These are phyloP conservation scores for Ceratobasidium sp. DNA, from an alignment of 1,284 basidiomycete species.

Conservation along the genomic window DNA sequence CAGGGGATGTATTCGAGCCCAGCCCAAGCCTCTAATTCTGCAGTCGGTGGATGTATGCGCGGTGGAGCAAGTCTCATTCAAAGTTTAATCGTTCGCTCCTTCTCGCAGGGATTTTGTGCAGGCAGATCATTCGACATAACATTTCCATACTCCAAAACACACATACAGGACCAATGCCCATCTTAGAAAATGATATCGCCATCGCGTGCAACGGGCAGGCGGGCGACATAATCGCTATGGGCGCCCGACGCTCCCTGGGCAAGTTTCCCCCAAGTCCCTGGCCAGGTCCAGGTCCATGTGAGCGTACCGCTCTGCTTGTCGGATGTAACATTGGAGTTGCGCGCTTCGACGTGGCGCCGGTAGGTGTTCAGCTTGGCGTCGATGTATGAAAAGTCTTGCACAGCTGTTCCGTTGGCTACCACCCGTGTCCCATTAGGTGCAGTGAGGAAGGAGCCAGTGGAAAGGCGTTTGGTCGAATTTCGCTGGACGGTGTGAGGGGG, in stretches of 20 bases:
- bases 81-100: too few species aligned
- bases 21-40: too few species aligned
- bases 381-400: conserved; percentile 67
- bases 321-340: conserved; percentile 64
- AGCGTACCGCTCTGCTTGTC: conserved; percentile 66
- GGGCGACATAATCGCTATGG: conserved; percentile 26
- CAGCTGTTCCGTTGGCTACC: conserved; percentile 58
- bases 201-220: conserved; percentile 17
- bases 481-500: conserved; percentile 64
- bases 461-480: conserved; percentile 62
- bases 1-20: too few species aligned
- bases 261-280: conserved; percentile 24
- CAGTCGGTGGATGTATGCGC: too few species aligned
- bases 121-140: too few species aligned
- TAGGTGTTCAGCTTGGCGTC: conserved; percentile 69
- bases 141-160: neutral
- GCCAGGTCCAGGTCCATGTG: conserved; percentile 45
- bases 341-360: conserved; percentile 63
- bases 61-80: too few species aligned
- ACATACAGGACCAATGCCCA: neutral
- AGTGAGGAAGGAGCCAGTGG: conserved; percentile 25
- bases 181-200: conserved; percentile 33
- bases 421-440: conserved; percentile 37
- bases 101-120: too few species aligned
- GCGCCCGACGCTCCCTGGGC: conserved; percentile 25